Conservation (phyloP, 805 yeast genomes). For the Ogataea ramenticola region DNA sequence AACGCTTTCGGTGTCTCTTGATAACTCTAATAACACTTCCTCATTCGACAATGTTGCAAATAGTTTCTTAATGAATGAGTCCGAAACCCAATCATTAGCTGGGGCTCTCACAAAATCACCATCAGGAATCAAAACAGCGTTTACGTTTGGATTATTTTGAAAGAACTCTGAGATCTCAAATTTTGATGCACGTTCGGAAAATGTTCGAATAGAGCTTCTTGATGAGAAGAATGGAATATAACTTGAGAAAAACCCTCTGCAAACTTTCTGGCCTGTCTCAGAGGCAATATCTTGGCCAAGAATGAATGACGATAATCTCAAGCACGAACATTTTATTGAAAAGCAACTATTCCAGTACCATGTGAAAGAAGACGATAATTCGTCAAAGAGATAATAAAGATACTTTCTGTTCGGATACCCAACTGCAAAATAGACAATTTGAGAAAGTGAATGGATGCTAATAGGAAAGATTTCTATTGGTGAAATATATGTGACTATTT, state of each 20-base stretch:
- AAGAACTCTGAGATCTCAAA: slow-evolving; percentile 39
- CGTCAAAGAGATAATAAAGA: slow-evolving; percentile 24
- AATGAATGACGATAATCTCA: slow-evolving; percentile 80
- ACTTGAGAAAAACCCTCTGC: slow-evolving; percentile 37
- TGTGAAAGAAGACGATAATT: background rate
- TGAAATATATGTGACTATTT: too few species aligned
- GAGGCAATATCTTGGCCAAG: slow-evolving; percentile 51
- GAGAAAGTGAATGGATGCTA: too few species aligned
- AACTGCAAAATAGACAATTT: too few species aligned
- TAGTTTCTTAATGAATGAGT: slow-evolving; percentile 53
- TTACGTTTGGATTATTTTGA: slow-evolving; percentile 29
- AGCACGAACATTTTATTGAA: slow-evolving; percentile 40
- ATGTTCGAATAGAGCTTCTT: slow-evolving; percentile 7
- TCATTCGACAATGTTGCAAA: slow-evolving; percentile 81
- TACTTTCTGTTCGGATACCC: too few species aligned
- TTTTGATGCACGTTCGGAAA: slow-evolving; percentile 47
- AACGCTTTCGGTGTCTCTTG: slow-evolving; percentile 26
- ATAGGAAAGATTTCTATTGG: too few species aligned
- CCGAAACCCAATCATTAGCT: slow-evolving; percentile 65
- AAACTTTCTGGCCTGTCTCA: slow-evolving; percentile 65
- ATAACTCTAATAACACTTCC: slow-evolving; percentile 49
- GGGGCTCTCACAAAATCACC: slow-evolving; percentile 88
- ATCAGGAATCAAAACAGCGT: slow-evolving; percentile 66
- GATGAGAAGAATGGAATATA: slow-evolving; percentile 30
- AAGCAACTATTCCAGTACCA: slow-evolving; percentile 59